Percentiles rank a stretch among this genome's conserved stretches.
Conservation (phyloP, 345 rosid genomes). For the Corymbia maculata region DNA sequence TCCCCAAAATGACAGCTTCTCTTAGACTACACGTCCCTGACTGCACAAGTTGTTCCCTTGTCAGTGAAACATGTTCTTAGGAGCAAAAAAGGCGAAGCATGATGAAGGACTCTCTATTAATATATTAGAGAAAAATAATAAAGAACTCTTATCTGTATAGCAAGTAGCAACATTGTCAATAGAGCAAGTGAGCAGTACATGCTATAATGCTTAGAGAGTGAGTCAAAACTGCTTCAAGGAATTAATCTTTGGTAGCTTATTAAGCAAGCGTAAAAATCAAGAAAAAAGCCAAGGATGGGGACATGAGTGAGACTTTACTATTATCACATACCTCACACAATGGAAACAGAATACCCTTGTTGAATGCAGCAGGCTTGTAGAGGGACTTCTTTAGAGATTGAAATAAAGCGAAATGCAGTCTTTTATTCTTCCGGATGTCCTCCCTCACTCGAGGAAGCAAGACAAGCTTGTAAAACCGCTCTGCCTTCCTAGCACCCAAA, state of each 20-base stretch:
- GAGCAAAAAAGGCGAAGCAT: neutral
- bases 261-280: neutral
- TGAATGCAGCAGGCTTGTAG: conserved; percentile 89
- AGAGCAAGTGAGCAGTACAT: neutral
- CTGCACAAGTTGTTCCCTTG: conserved; percentile 24
- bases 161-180: neutral
- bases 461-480: conserved; percentile 63
- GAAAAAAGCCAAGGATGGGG: neutral
- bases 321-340: conserved; percentile 56
- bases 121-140: neutral
- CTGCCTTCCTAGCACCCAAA: conserved; percentile 59
- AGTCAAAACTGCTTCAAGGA: neutral
- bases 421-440: conserved; percentile 73
- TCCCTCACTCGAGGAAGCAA: conserved; percentile 91
- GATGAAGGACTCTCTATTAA: neutral
- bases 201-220: neutral
- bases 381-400: conserved; percentile 74
- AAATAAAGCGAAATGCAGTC: conserved; percentile 76
- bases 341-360: conserved; percentile 85
- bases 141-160: neutral
- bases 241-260: neutral
- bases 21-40: conserved; percentile 89
- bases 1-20: conserved; percentile 93
- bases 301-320: neutral
- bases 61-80: neutral